Percentiles rank a stretch among this genome's conserved stretches.
These are phyloP conservation scores for Arthroderma uncinatum DNA, from an alignment of 2,329 filamentous ascomycete genomes.

Conservation along the genomic window DNA sequence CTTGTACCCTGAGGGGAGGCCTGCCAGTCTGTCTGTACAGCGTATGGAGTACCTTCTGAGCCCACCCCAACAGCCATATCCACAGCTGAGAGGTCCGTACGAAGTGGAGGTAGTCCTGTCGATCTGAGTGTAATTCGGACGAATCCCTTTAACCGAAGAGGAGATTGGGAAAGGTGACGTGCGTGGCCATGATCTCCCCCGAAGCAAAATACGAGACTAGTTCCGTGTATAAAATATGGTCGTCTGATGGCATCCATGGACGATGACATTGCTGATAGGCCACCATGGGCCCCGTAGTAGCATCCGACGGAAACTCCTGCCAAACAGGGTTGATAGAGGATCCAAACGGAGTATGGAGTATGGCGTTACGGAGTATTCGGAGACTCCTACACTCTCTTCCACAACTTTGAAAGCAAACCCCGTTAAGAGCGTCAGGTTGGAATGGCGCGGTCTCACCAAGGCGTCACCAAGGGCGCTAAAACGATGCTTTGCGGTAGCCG, in stretches of 20 bases:
- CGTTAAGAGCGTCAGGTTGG: background rate
- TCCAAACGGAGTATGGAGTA: background rate
- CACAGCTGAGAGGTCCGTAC: background rate
- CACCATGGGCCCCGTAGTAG: background rate
- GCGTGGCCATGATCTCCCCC: background rate
- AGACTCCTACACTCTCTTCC: background rate
- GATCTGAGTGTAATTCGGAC: background rate
- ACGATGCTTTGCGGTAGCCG: background rate
- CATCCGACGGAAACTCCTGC: background rate
- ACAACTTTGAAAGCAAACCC: background rate
- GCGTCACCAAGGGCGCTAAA: background rate
- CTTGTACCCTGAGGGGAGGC: background rate
- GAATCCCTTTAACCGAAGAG: background rate
- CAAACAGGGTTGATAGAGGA: background rate
- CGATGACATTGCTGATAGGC: background rate
- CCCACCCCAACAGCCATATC: background rate
- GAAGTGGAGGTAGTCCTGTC: background rate
- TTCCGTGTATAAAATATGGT: background rate
- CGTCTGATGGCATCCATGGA: background rate
- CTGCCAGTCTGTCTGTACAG: too few relatives aligned
- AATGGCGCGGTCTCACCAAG: background rate
- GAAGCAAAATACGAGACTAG: background rate
- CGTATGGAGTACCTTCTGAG: too few relatives aligned
- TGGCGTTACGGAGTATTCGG: too few relatives aligned
- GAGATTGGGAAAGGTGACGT: background rate